Percentiles rank a stretch among this genome's conserved stretches.
Evolutionary conservation across 306 rosid species (phyloP).

Genomic region (Malus fusca): DNA sequence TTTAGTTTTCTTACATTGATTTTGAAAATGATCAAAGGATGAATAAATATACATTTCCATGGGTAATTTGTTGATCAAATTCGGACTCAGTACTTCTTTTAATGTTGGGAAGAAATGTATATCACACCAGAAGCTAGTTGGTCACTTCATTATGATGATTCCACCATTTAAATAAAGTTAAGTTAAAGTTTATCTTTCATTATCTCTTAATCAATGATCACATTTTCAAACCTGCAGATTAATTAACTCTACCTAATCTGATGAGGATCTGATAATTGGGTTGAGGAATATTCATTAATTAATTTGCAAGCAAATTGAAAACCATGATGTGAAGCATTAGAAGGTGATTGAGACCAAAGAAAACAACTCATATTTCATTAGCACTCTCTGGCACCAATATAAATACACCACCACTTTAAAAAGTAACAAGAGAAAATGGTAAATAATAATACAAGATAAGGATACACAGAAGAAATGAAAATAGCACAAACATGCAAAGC

Average conservation of each 20-base stretch:
- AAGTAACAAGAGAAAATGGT: conserved; percentile 1
- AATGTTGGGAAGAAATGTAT: neutral
- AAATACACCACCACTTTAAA: conserved; percentile 12
- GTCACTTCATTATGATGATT: neutral
- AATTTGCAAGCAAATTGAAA: neutral
- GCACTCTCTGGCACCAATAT: conserved; percentile 9
- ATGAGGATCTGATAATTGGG: neutral
- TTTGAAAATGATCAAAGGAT: too few species aligned
- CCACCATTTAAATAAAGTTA: neutral
- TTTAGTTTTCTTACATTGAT: neutral
- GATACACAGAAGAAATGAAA: conserved; percentile 23
- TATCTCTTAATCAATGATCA: conserved; percentile 7
- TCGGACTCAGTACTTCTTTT: neutral
- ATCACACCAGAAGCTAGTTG: neutral
- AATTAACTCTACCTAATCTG: neutral
- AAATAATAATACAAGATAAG: neutral
- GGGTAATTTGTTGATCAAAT: neutral
- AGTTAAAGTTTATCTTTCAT: neutral
- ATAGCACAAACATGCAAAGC: conserved; percentile 23
- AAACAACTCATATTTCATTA: conserved; percentile 7
- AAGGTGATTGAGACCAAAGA: conserved; percentile 8
- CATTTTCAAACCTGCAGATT: neutral
- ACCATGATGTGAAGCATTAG: neutral
- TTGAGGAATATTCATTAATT: neutral
- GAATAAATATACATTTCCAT: too few species aligned